Base-by-base conservation (phyloP, 2,329 filamentous ascomycete species). In the Diplodia seriata region DNA sequence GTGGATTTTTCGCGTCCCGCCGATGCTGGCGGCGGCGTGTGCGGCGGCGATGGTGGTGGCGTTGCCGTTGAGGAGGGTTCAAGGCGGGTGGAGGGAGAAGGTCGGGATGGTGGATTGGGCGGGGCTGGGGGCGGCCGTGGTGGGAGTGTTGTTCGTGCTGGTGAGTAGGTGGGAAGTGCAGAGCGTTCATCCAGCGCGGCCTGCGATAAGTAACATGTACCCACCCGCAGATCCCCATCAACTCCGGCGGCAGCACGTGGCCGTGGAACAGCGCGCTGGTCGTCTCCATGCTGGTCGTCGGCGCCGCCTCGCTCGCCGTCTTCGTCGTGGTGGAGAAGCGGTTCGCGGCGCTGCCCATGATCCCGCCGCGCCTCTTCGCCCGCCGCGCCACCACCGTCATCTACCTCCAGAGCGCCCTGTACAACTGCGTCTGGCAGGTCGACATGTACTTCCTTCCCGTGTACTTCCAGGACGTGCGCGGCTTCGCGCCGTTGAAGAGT, bases 1-100 rank as follows among this genome's bases (percentile, higher is more conserved):
- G 9, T 85, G 82, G 83, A 78, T 81, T 66, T 81, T 82, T 68
- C 82, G 79, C 67, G 75, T 82, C 36, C 55, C 55, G n/a, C 36
- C 55, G 36, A 29, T 59, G n/a, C 20, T 59, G 33, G 57, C 57
- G 29, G 57, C 9, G 26, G 57, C n/a, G 43, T 62, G 57, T 38
- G 38, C 43, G 26, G 43, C 4, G 43, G 43, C 33, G 9, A 62
- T 47, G 57, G 50, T 18, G 57, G 43, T 36, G 18, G 55, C 36
- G 12, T 2, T 59, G 55, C 55, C 55, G 36, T 2, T 43, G 20
- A 47, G 47, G 36, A 4, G 2, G 5, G n/a, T 43, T 2, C 12
- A 23, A 12, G 55, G 55, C 2, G 23, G n/a, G 1, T 18, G 47
- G 38, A 72, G 73, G 54, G 50, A 67, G 1, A 54, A 50, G 1